Conservation (phyloP, 805 yeast genomes). For the Cyberlindnera maritima region DNA sequence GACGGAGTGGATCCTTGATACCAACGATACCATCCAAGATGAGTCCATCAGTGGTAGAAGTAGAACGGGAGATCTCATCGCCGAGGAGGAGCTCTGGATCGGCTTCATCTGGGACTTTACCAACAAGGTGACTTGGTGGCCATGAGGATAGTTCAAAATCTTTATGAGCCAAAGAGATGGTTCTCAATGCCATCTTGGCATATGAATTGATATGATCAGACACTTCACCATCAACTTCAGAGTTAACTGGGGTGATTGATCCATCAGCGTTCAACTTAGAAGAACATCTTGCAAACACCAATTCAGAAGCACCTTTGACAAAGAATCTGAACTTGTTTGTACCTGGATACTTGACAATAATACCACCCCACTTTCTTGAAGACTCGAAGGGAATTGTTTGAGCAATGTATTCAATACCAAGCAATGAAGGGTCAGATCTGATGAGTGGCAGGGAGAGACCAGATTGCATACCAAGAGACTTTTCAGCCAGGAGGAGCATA, state of each 20-base stretch:
- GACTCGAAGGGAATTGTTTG: conserved; percentile 91
- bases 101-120: conserved; percentile 37
- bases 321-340: conserved; percentile 49
- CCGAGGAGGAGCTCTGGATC: conserved; percentile 42
- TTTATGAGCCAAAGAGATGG: conserved; percentile 82
- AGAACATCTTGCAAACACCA: conserved; percentile 63
- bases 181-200: conserved; percentile 81
- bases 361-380: conserved; percentile 88
- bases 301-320: conserved; percentile 94
- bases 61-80: conserved; percentile 24
- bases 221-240: conserved; percentile 32
- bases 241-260: conserved; percentile 10
- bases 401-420: conserved; percentile 42
- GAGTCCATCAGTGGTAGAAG: conserved; percentile 35
- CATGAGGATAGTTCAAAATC: conserved; percentile 56
- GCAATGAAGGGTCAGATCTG: conserved; percentile 33
- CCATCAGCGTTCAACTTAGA: conserved; percentile 35
- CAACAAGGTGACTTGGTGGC: conserved; percentile 61
- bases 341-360: conserved; percentile 53
- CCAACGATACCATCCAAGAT: conserved; percentile 78
- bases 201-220: conserved; percentile 47
- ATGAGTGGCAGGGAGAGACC: conserved; percentile 42
- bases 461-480: conserved; percentile 42
- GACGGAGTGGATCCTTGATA: conserved; percentile 90
- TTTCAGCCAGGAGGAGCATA: conserved; percentile 62